Conservation (phyloP, 2,329 filamentous ascomycete species). For the Exophiala sideris region DNA sequence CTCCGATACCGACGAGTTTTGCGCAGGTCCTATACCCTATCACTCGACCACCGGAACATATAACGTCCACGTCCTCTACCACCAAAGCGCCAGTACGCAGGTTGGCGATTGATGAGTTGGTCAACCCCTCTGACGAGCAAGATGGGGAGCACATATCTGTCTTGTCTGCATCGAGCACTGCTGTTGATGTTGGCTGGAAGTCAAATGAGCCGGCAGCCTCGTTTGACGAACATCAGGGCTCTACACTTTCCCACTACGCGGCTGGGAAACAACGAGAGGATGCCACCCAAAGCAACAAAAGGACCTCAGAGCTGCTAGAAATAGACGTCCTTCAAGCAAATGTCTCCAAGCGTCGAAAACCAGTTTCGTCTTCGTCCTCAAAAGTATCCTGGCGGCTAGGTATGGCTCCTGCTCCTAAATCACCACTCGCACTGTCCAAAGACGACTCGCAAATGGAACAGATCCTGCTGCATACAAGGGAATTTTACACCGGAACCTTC, state of each 20-base stretch:
- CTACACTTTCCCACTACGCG: too few species aligned
- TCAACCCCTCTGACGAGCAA: conserved; percentile 11
- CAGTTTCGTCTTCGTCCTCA: background rate
- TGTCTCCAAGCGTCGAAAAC: conserved; percentile 8
- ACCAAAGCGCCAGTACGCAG: conserved; percentile 1
- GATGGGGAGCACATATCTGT: background rate
- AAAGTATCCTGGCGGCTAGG: conserved; percentile 11
- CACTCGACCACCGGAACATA: background rate
- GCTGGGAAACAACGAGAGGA: too few species aligned
- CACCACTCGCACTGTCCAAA: conserved; percentile 1
- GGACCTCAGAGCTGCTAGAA: background rate
- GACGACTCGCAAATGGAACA: conserved; percentile 13
- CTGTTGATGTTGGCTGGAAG: too few species aligned
- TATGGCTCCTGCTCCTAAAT: background rate
- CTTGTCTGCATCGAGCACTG: too few species aligned
- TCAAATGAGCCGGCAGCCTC: too few species aligned
- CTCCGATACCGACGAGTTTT: background rate
- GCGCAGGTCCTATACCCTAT: background rate
- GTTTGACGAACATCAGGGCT: too few species aligned
- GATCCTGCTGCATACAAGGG: conserved; percentile 7
- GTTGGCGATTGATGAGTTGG: conserved; percentile 11
- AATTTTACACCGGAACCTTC: conserved; percentile 8
- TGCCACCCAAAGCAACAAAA: background rate
- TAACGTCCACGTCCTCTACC: background rate
- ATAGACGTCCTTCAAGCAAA: conserved; percentile 6